These are phyloP conservation scores for Pseudotsuga menziesii DNA, from an alignment of 75 land plant genomes.

Conservation along the genomic window DNA sequence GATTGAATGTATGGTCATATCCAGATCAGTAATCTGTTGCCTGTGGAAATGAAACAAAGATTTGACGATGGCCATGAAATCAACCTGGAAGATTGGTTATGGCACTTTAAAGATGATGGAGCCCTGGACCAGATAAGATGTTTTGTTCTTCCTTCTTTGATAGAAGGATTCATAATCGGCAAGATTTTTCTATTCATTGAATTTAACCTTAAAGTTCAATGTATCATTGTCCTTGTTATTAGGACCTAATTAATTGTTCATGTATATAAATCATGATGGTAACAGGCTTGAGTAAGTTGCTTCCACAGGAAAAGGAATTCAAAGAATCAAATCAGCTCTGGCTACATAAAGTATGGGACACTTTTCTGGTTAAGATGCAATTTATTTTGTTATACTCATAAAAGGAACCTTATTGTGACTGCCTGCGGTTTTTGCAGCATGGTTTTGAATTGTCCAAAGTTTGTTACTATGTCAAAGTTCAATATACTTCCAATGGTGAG, in stretches of 20 bases:
- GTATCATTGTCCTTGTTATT: no score
- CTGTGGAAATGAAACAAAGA: conserved; percentile 5
- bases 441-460: neutral
- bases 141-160: conserved; percentile 9
- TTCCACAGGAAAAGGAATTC: neutral
- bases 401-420: no score
- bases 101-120: neutral
- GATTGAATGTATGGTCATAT: no score
- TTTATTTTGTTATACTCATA: no score
- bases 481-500: neutral
- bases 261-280: neutral
- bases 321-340: neutral
- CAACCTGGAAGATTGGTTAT: conserved; percentile 10
- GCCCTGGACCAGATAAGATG: neutral
- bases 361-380: no score
- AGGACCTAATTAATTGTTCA: neutral
- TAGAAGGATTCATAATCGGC: neutral
- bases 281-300: conserved; percentile 2
- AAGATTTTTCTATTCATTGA: neutral
- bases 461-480: conserved; percentile 4
- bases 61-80: conserved; percentile 4
- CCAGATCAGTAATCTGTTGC: conserved; percentile 1
- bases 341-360: conserved; percentile 8
- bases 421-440: neutral
- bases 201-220: no score